These are phyloP conservation scores for Atalantia buxifolia DNA, from an alignment of 345 rosid genomes.

Conservation along the genomic window DNA sequence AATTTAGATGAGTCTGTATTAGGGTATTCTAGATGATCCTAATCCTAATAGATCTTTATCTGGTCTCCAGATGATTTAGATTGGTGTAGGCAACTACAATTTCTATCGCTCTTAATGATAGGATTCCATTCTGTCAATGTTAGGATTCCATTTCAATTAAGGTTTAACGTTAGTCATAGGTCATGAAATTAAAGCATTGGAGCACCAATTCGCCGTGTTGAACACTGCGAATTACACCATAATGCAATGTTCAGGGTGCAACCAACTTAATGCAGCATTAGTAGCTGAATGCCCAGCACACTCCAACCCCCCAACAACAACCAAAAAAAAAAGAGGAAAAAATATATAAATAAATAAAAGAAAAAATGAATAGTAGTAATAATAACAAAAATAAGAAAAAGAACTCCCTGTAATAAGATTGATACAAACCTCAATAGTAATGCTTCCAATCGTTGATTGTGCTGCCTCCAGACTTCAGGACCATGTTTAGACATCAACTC, in stretches of 20 bases:
- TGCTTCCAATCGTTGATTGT: constrained; percentile 66
- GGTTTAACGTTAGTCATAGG: neutral
- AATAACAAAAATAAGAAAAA: neutral
- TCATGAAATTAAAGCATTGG: neutral
- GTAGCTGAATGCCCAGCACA: neutral
- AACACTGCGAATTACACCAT: neutral
- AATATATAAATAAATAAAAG: no score
- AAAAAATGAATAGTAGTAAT: no score
- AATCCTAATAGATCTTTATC: neutral
- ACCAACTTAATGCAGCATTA: neutral
- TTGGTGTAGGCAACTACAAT: neutral
- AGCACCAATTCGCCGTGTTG: neutral
- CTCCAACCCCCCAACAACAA: no score
- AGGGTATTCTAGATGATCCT: no score
- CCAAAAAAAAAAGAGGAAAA: neutral
- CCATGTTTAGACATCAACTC: constrained; percentile 81
- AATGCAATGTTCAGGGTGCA: neutral
- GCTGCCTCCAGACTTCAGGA: constrained; percentile 80
- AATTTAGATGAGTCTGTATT: neutral
- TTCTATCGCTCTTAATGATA: no score
- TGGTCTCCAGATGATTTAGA: neutral
- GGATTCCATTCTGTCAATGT: neutral
- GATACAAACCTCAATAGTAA: constrained; percentile 59
- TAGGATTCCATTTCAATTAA: neutral
- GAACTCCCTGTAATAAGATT: neutral